Evolutionary conservation across 352 stramenopile genomes (phyloP).

Genomic region (Chrysophaeum taylorii): DNA sequence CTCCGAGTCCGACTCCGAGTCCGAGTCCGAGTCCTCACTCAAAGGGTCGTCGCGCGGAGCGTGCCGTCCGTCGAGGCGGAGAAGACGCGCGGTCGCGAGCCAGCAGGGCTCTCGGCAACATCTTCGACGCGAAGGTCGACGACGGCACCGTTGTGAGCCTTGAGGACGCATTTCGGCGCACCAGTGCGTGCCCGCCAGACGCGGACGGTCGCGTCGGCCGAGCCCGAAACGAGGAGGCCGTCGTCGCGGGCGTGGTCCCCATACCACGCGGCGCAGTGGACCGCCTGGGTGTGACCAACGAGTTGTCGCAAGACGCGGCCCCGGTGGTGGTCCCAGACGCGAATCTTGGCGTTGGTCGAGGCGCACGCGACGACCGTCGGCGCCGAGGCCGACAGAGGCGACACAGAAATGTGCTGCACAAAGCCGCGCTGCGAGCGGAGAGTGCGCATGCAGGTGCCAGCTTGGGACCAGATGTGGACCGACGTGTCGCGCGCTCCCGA

Average conservation of each 20-base stretch:
- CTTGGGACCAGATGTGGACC: background rate
- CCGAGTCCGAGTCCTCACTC: too few relatives aligned
- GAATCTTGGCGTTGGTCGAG: background rate
- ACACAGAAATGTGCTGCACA: background rate
- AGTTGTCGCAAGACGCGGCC: background rate
- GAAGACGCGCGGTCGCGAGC: background rate
- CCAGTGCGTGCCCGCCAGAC: background rate
- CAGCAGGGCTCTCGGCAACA: background rate
- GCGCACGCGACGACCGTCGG: background rate
- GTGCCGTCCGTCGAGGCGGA: background rate
- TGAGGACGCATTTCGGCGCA: background rate
- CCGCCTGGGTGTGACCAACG: background rate
- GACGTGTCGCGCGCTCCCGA: conserved; percentile 7
- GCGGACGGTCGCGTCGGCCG: background rate
- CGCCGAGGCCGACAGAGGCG: background rate
- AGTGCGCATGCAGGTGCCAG: background rate
- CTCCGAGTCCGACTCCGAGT: too few relatives aligned
- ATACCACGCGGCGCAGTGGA: background rate
- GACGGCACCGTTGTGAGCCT: background rate
- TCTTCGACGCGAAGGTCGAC: background rate
- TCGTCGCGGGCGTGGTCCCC: too few relatives aligned
- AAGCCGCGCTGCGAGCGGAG: conserved; percentile 5
- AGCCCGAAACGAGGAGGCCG: background rate
- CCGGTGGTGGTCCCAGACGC: conserved; percentile 8
- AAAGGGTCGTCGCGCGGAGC: background rate